Conservation (phyloP, 2,329 filamentous ascomycete species). For the Teratosphaeria zuluensis region DNA sequence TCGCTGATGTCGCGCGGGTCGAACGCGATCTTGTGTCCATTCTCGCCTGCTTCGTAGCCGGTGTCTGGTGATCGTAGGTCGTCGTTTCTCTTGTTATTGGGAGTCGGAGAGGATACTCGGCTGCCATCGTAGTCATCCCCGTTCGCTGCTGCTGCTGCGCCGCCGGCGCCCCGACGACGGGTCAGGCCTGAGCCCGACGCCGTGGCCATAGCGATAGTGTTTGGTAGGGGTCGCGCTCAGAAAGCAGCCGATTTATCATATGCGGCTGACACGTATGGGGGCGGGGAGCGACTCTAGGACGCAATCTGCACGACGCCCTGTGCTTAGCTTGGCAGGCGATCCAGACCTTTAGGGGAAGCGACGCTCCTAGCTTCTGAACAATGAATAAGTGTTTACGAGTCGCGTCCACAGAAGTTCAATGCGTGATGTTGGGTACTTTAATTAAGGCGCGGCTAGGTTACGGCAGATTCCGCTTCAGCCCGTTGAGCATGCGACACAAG, state of each 20-base stretch:
- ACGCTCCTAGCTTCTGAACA: neutral
- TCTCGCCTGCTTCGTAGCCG: conserved; percentile 79
- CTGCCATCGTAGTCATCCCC: conserved; percentile 53
- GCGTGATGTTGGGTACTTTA: too few relatives aligned
- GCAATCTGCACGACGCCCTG: neutral
- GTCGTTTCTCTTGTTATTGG: conserved; percentile 50
- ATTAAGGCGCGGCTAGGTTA: too few relatives aligned
- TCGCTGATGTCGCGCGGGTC: conserved; percentile 96
- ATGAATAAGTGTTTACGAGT: neutral
- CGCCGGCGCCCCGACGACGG: conserved; percentile 57
- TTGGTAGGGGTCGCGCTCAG: neutral
- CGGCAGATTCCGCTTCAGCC: neutral
- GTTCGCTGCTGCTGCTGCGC: conserved; percentile 41
- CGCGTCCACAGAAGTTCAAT: neutral
- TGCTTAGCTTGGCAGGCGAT: neutral
- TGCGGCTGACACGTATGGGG: neutral
- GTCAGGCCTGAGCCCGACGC: conserved; percentile 66
- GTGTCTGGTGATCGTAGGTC: conserved; percentile 53
- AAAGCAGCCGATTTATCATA: neutral
- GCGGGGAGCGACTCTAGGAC: neutral
- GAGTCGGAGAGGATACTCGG: conserved; percentile 56
- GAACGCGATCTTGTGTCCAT: conserved; percentile 97
- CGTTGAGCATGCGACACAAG: neutral
- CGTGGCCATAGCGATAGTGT: conserved; percentile 44
- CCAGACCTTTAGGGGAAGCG: neutral